These are phyloP conservation scores for Botrytis cinerea DNA, from an alignment of 2,329 filamentous ascomycete species.

Conservation along the genomic window DNA sequence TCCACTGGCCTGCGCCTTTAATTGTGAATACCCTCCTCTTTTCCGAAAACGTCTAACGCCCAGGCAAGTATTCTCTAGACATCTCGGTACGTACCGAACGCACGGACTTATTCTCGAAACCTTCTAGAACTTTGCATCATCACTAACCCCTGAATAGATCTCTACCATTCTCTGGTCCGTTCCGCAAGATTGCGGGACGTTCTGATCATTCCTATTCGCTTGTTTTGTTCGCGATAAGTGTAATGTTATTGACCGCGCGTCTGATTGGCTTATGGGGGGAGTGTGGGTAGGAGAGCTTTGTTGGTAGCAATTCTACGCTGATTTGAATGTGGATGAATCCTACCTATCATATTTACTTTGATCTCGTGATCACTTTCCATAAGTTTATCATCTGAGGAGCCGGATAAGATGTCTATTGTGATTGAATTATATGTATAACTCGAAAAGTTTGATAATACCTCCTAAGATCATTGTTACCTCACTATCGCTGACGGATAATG, in stretches of 20 bases:
- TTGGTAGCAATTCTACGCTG: neutral
- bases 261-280: neutral
- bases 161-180: neutral
- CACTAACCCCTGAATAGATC: neutral
- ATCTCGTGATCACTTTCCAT: neutral
- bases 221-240: fast-evolving
- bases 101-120: neutral
- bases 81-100: neutral
- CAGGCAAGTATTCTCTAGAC: neutral
- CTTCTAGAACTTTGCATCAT: neutral
- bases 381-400: neutral
- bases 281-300: neutral
- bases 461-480: neutral
- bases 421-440: neutral
- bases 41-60: no score
- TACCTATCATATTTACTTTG: neutral
- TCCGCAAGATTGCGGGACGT: neutral
- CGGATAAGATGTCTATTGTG: neutral
- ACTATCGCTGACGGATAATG: neutral
- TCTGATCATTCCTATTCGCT: neutral
- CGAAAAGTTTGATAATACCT: neutral
- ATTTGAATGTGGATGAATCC: neutral
- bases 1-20: no score
- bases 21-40: no score
- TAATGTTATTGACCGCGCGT: no score